Evolutionary conservation across 2,329 filamentous ascomycete genomes (phyloP).

Genomic region (Colletotrichum higginsianum): DNA sequence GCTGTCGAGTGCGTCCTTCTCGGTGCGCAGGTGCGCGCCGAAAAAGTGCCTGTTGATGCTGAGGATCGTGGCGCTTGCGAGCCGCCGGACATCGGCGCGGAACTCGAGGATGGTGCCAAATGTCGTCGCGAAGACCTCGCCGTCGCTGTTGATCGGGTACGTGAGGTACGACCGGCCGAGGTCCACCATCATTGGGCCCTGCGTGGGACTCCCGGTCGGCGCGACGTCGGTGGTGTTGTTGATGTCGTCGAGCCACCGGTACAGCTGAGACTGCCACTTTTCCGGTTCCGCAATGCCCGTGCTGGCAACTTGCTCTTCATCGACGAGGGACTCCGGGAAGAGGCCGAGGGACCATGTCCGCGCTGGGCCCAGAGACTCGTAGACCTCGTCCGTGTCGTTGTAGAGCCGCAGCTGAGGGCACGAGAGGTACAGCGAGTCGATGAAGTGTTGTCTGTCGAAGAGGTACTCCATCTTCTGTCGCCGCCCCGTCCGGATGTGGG

Average conservation of each 20-base stretch:
- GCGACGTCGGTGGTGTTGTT: slow-evolving; percentile 22
- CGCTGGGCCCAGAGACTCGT: slow-evolving; percentile 26
- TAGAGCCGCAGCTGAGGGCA: slow-evolving; percentile 50
- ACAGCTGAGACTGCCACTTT: slow-evolving; percentile 48
- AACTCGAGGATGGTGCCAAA: slow-evolving; percentile 53
- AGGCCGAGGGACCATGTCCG: slow-evolving; percentile 45
- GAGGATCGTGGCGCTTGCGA: slow-evolving; percentile 46
- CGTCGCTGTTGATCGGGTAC: slow-evolving; percentile 54
- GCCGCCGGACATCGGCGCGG: slow-evolving; percentile 48
- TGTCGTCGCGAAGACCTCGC: slow-evolving; percentile 50
- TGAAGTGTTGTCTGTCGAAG: slow-evolving; percentile 48
- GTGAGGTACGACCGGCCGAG: slow-evolving; percentile 54
- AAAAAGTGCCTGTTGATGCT: slow-evolving; percentile 45
- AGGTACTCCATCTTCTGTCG: slow-evolving; percentile 49
- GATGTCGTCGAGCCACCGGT: slow-evolving; percentile 47
- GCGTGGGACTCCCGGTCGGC: slow-evolving; percentile 38
- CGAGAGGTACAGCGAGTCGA: slow-evolving; percentile 44
- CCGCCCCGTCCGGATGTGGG: slow-evolving; percentile 47
- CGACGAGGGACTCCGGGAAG: slow-evolving; percentile 49
- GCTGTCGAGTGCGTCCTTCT: slow-evolving; percentile 48
- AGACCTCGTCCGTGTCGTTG: slow-evolving; percentile 47
- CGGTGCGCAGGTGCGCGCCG: slow-evolving; percentile 50
- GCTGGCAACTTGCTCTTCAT: slow-evolving; percentile 47
- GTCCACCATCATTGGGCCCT: slow-evolving; percentile 47
- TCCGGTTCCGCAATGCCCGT: slow-evolving; percentile 45